phyloP scores from a whole-genome alignment of 495 filamentous ascomycete species.

The Aspergillus campestris region DNA sequence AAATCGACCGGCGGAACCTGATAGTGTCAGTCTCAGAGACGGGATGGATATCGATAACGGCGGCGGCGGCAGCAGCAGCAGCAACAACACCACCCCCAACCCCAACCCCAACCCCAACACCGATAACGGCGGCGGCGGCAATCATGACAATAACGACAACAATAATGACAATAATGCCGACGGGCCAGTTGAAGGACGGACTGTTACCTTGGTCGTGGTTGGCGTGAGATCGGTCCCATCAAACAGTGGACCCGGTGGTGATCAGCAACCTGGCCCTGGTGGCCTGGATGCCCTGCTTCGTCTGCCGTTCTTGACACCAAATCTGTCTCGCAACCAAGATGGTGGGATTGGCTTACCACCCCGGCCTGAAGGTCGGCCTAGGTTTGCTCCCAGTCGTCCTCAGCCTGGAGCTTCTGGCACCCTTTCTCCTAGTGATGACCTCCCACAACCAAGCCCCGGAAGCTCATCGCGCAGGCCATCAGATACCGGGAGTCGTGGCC shows the following conservation, averaged over 20 bases:
- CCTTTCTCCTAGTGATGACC: slow-evolving; percentile 36
- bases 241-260: slow-evolving; percentile 34
- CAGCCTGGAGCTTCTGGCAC: slow-evolving; percentile 38
- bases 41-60: slow-evolving; percentile 33
- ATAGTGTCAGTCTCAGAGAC: slow-evolving; percentile 13
- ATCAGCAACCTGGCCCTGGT: slow-evolving; percentile 35
- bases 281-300: slow-evolving; percentile 41
- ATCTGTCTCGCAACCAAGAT: slow-evolving; percentile 33
- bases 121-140: too few species aligned
- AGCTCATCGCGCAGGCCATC: slow-evolving; percentile 28
- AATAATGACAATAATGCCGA: slow-evolving; percentile 12
- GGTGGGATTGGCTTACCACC: slow-evolving; percentile 22
- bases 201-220: slow-evolving; percentile 62
- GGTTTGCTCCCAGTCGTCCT: slow-evolving; percentile 43
- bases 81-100: too few species aligned
- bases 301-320: slow-evolving; percentile 52
- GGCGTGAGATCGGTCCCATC: slow-evolving; percentile 63
- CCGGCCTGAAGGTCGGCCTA: slow-evolving; percentile 37
- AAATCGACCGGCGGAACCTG: slow-evolving; percentile 13
- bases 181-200: slow-evolving; percentile 45
- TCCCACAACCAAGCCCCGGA: slow-evolving; percentile 27
- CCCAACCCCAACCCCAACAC: too few species aligned
- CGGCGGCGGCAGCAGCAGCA: too few species aligned
- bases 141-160: too few species aligned
- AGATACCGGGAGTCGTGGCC: slow-evolving; percentile 25